Conservation (phyloP, 805 yeast species). For the Candida koratica region DNA sequence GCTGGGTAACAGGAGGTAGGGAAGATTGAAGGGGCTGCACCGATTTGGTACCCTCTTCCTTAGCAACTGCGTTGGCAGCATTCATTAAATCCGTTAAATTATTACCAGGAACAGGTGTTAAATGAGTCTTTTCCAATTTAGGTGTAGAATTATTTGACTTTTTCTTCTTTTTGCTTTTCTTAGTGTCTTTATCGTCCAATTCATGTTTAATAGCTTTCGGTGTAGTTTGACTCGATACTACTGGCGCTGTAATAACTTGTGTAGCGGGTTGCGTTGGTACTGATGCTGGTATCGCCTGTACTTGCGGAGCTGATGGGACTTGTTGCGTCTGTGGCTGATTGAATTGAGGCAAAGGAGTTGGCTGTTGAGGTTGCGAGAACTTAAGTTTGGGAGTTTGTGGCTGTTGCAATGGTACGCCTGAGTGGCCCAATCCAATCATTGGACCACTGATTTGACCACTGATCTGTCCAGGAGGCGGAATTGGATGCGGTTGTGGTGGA, state of each 20-base stretch:
- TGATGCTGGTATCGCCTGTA: too few relatives aligned
- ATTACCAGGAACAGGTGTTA: slow-evolving; percentile 12
- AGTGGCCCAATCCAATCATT: slow-evolving; percentile 6
- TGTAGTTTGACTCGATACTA: slow-evolving; percentile 3
- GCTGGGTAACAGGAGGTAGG: slow-evolving; percentile 1
- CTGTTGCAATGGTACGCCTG: slow-evolving; percentile 7
- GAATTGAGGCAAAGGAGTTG: slow-evolving; percentile 11
- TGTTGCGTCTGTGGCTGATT: slow-evolving; percentile 2
- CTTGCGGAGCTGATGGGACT: slow-evolving; percentile 12
- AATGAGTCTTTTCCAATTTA: slow-evolving; percentile 12
- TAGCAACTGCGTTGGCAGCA: slow-evolving; percentile 22
- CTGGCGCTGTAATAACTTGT: slow-evolving; percentile 12
- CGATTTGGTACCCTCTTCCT: slow-evolving; percentile 11
- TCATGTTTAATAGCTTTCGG: slow-evolving; percentile 28
- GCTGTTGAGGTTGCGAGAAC: slow-evolving; percentile 13
- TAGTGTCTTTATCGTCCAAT: slow-evolving; percentile 32
- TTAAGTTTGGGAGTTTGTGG: slow-evolving; percentile 7
- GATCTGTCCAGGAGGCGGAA: slow-evolving; percentile 7
- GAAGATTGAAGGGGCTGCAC: too few relatives aligned
- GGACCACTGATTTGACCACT: slow-evolving; percentile 6
- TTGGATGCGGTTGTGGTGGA: slow-evolving; percentile 7
- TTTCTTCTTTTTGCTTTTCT: slow-evolving; percentile 14
- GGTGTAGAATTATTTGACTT: slow-evolving; percentile 23
- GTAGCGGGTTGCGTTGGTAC: background rate
- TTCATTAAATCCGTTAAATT: slow-evolving; percentile 28